Evolutionary conservation across 1,139 yeast genomes (phyloP).

Genomic region (Taphrina betulina): DNA sequence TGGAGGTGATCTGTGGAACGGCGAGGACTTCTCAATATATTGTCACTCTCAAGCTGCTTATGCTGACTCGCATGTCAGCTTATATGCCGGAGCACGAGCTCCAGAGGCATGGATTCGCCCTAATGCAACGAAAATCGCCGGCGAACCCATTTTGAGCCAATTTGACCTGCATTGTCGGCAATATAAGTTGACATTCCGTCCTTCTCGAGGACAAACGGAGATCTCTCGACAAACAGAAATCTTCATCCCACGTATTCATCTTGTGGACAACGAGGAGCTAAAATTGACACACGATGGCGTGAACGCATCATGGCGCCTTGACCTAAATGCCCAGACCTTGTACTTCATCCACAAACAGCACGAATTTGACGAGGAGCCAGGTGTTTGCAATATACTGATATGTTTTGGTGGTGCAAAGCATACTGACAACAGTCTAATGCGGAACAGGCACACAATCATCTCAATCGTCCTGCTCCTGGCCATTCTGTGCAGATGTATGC

Average conservation of each 20-base stretch:
- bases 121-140: slow-evolving; percentile 43
- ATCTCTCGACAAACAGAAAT: slow-evolving; percentile 49
- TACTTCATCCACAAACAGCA: slow-evolving; percentile 1
- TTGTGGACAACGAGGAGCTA: slow-evolving; percentile 35
- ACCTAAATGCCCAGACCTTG: background rate
- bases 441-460: too few relatives aligned
- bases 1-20: slow-evolving; percentile 84
- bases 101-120: slow-evolving; percentile 46
- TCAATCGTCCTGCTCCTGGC: too few relatives aligned
- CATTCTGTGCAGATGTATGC: too few relatives aligned
- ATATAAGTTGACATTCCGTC: slow-evolving; percentile 41
- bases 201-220: slow-evolving; percentile 22
- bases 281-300: background rate
- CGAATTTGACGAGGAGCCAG: too few relatives aligned
- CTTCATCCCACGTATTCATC: slow-evolving; percentile 72
- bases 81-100: slow-evolving; percentile 43
- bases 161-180: slow-evolving; percentile 42
- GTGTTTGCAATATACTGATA: too few relatives aligned
- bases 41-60: slow-evolving; percentile 3
- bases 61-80: background rate
- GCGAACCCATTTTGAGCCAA: slow-evolving; percentile 40
- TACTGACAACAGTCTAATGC: too few relatives aligned
- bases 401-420: too few relatives aligned
- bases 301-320: background rate
- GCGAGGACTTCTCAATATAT: slow-evolving; percentile 89